Base-by-base conservation (phyloP, 441 rosid species). In the Adansonia gregorii region DNA sequence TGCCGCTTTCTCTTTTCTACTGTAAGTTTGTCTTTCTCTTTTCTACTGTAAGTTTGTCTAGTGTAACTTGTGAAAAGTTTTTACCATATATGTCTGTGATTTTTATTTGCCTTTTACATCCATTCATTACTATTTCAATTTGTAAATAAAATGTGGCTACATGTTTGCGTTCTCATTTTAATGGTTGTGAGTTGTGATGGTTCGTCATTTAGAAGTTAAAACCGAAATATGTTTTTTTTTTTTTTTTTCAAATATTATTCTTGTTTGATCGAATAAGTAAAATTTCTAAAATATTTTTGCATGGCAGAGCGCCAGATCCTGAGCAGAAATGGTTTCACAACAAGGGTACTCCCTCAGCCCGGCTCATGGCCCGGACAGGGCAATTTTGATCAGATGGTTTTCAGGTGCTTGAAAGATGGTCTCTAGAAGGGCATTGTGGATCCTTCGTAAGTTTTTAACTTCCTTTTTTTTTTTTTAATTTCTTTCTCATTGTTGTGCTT, bases 311-410 rank as follows among this genome's bases (percentile, higher is more conserved):
- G 45, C 65, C 87, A 82, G 88, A 75, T 81, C 6, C 19, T 54
- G 83, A 79, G 75, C 81, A 35, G 78, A 80, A 81, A 77, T 82
- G 79, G 85, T 54, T 67, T 55, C 52, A 51, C 72, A 52, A 39
- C 49, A 58, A 46, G 78, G 84, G 65, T 68, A 45, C 76, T 67
- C 51, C 78, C 75, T 65, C 82, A 52, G 71, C 55, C 74, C 39
- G 74, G 81, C 80, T 77, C 12, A 80, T 56, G 82, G 83, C 87
- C 78, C 73, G 83, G 78, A 78, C 82, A 79, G 83, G 76, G 76
- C 82, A 79, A 74, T 85, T 83, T 88, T 83, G 87, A 83, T 84
- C 79, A 75, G 74, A 77, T 82, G 73, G 78, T 67, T 74, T 22
- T 41, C 75, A 70, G 75, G 69, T 31, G 76, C 69, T 46, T 20